These are phyloP conservation scores for Aspergillus brasiliensis DNA, from an alignment of 2,329 filamentous ascomycete genomes.

Conservation along the genomic window DNA sequence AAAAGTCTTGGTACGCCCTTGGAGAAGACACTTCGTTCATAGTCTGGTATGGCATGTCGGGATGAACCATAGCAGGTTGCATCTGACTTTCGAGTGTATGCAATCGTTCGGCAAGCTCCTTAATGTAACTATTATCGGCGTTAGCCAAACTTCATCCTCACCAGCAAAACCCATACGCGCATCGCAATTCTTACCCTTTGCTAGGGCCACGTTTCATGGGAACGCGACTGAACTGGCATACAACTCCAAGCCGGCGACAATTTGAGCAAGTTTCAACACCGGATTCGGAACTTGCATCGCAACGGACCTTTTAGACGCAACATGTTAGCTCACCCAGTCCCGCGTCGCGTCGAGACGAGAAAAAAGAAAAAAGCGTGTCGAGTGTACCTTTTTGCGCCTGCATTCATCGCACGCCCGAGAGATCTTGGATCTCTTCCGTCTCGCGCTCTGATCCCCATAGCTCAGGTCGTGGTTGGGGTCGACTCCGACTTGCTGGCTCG, in stretches of 20 bases:
- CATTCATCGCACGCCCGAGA: constrained; percentile 89
- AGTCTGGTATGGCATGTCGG: constrained; percentile 46
- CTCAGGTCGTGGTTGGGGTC: constrained; percentile 51
- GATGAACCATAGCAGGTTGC: constrained; percentile 42
- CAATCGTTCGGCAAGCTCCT: constrained; percentile 83
- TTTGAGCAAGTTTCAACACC: constrained; percentile 77
- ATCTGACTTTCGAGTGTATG: constrained; percentile 81
- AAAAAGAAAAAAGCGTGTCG: constrained; percentile 14
- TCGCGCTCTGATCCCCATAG: constrained; percentile 64
- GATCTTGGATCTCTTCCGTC: constrained; percentile 79
- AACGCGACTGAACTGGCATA: constrained; percentile 81
- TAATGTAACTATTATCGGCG: constrained; percentile 69
- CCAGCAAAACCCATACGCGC: background rate
- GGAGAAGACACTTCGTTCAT: constrained; percentile 47
- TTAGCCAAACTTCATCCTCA: constrained; percentile 21
- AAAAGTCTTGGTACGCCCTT: constrained; percentile 55
- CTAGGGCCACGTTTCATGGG: constrained; percentile 87
- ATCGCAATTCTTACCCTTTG: constrained; percentile 66
- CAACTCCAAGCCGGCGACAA: constrained; percentile 73
- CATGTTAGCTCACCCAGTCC: constrained; percentile 22
- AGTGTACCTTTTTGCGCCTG: constrained; percentile 71
- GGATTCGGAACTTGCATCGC: constrained; percentile 75
- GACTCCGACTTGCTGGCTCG: constrained; percentile 47
- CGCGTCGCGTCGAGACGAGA: constrained; percentile 18
- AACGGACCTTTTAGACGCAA: constrained; percentile 64